Evolutionary conservation across 768 basidiomycete genomes (phyloP).

Genomic region (Termitomyces sp.): DNA sequence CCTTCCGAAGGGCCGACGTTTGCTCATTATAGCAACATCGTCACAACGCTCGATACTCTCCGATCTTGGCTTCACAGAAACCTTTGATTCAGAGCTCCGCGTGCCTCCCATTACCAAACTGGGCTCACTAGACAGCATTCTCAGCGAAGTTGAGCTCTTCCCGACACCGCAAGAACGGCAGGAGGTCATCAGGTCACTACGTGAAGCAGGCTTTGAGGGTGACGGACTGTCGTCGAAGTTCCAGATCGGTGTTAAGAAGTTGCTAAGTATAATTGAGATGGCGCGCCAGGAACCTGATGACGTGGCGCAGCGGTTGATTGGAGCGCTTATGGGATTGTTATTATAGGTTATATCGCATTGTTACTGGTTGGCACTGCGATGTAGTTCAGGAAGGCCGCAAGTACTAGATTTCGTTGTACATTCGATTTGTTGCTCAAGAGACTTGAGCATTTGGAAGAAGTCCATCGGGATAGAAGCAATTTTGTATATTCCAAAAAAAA

Average conservation of each 20-base stretch:
- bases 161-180: constrained; percentile 44
- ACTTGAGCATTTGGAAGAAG: no score
- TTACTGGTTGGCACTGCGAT: background rate
- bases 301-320: constrained; percentile 64
- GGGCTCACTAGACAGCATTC: constrained; percentile 64
- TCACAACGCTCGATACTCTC: constrained; percentile 81
- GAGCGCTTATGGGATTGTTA: constrained; percentile 54
- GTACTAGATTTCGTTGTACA: background rate
- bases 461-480: no score
- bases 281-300: constrained; percentile 91
- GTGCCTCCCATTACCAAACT: constrained; percentile 80
- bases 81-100: constrained; percentile 83
- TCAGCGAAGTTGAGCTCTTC: constrained; percentile 80
- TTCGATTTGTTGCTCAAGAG: background rate
- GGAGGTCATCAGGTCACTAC: constrained; percentile 58
- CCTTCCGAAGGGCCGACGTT: constrained; percentile 68
- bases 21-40: constrained; percentile 89
- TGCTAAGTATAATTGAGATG: constrained; percentile 92
- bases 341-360: constrained; percentile 15
- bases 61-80: constrained; percentile 85
- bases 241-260: constrained; percentile 90
- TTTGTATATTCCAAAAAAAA: background rate
- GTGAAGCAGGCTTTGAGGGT: constrained; percentile 65
- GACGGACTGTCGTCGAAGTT: constrained; percentile 42
- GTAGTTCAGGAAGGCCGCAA: no score